phyloP scores from a whole-genome alignment of 768 basidiomycete species.

The Candolleomyces eurysporus region DNA sequence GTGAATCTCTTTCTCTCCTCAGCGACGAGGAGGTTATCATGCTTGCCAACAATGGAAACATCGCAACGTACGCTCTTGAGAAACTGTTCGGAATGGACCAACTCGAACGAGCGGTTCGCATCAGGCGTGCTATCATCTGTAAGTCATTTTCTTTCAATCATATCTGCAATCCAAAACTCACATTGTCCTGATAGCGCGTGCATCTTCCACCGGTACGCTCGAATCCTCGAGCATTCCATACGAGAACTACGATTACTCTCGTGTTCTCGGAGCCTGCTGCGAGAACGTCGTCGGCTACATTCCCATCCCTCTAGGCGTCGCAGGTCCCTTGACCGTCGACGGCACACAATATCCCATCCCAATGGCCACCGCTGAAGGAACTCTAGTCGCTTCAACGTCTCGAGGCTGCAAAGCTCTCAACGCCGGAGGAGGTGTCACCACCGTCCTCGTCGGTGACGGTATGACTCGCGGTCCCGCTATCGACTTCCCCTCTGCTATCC shows the following conservation, averaged over 20 bases:
- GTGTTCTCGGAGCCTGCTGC: slow-evolving; percentile 95
- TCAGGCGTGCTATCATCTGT: too few species aligned
- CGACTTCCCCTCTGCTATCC: slow-evolving; percentile 80
- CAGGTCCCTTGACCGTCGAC: slow-evolving; percentile 88
- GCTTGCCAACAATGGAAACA: too few species aligned
- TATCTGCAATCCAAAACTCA: too few species aligned
- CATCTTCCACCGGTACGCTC: slow-evolving; percentile 78
- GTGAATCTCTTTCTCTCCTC: too few species aligned
- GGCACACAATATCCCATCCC: slow-evolving; percentile 84
- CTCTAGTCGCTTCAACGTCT: slow-evolving; percentile 47
- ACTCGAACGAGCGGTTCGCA: too few species aligned
- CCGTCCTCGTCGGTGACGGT: slow-evolving; percentile 86
- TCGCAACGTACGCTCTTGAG: too few species aligned
- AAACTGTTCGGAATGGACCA: too few species aligned
- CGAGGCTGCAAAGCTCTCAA: slow-evolving; percentile 94
- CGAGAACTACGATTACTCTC: slow-evolving; percentile 88
- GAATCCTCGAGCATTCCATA: slow-evolving; percentile 83
- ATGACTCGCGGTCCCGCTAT: slow-evolving; percentile 99
- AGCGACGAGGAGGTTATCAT: too few species aligned
- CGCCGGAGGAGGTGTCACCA: slow-evolving; percentile 91
- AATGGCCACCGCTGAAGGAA: slow-evolving; percentile 99
- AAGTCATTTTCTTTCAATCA: too few species aligned
- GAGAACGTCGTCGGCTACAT: slow-evolving; percentile 99
- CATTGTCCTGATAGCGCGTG: slow-evolving; percentile 37
- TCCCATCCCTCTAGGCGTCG: slow-evolving; percentile 51